Conservation (phyloP, 75 land plant species). For the Picea sitchensis region DNA sequence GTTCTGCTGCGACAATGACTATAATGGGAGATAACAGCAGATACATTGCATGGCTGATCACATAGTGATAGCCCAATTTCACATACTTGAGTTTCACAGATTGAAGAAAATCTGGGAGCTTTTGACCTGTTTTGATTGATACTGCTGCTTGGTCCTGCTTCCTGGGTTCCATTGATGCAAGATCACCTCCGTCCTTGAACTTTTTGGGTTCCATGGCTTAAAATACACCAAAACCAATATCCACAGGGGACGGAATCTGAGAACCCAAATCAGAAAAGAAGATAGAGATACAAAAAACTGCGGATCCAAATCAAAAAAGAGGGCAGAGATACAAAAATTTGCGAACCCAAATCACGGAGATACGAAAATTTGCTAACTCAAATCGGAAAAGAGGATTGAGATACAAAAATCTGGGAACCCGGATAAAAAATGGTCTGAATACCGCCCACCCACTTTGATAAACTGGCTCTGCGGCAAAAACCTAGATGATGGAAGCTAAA, state of each 20-base stretch:
- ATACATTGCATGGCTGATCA: conserved; percentile 37
- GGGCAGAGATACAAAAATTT: background rate
- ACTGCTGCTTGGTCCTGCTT: conserved; percentile 1
- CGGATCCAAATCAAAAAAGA: background rate
- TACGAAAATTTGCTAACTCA: background rate
- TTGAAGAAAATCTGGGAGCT: conserved; percentile 36
- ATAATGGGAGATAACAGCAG: background rate
- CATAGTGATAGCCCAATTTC: conserved; percentile 70
- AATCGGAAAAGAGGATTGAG: background rate
- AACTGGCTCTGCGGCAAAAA: background rate
- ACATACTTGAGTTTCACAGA: conserved; percentile 71
- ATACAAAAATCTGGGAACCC: background rate
- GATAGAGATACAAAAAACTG: background rate
- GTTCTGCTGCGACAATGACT: conserved; percentile 20
- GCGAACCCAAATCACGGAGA: background rate
- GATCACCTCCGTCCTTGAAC: background rate
- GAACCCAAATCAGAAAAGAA: background rate
- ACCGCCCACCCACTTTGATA: background rate
- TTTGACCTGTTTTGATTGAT: conserved; percentile 3
- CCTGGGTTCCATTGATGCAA: background rate
- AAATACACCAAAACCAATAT: background rate
- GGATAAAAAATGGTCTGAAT: background rate
- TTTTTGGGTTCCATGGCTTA: background rate
- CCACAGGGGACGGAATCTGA: background rate
- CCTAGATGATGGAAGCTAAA: background rate